Evolutionary conservation across 257 asterid species (phyloP).

Genomic region (Solanum bulbocastanum): DNA sequence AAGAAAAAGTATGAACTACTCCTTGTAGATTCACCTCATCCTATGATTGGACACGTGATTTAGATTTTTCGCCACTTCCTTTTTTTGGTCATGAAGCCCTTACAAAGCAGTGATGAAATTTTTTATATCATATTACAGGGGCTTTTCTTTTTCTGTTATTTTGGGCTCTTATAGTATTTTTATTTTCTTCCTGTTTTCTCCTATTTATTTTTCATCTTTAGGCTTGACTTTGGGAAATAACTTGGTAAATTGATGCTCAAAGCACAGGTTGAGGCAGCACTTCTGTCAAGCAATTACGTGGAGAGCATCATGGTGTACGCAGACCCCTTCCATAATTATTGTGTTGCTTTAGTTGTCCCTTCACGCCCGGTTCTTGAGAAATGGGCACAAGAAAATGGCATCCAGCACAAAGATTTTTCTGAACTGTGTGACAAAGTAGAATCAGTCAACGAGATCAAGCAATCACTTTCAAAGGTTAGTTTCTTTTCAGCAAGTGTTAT

Average conservation of each 20-base stretch:
- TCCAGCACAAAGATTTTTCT: conserved; percentile 35
- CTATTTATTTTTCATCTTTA: background rate
- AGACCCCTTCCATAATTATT: conserved; percentile 74
- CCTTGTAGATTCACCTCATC: background rate
- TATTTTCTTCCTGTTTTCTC: background rate
- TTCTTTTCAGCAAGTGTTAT: background rate
- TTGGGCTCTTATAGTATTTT: background rate
- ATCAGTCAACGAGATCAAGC: conserved; percentile 58
- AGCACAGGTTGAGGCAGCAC: conserved; percentile 80
- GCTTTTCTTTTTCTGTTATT: background rate
- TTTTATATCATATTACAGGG: background rate
- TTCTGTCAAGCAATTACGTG: conserved; percentile 42
- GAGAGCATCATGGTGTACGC: conserved; percentile 67
- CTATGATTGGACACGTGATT: background rate
- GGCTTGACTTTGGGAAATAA: background rate
- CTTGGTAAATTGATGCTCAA: background rate
- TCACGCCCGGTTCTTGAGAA: conserved; percentile 53
- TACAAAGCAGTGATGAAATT: background rate
- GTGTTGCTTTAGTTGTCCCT: conserved; percentile 80
- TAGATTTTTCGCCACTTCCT: background rate
- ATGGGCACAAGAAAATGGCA: conserved; percentile 75
- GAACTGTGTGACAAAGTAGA: conserved; percentile 65
- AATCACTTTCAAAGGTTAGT: conserved; percentile 66
- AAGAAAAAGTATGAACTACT: background rate
- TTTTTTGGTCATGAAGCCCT: background rate